These are phyloP conservation scores for Nemania abortiva DNA, from an alignment of 2,329 filamentous ascomycete genomes.

Conservation along the genomic window DNA sequence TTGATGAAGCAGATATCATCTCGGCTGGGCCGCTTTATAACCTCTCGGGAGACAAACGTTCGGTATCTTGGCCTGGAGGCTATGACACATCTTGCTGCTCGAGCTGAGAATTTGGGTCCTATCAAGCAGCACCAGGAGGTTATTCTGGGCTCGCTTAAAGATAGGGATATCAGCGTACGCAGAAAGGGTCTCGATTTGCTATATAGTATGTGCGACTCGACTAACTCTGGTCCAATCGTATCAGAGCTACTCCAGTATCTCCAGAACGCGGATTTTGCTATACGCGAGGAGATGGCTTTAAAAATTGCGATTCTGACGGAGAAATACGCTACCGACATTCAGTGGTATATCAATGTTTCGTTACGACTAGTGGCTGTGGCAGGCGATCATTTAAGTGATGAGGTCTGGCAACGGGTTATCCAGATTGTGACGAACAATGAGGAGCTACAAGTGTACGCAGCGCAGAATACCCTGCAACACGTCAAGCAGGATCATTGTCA, in stretches of 20 bases:
- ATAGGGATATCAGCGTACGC: slow-evolving; percentile 96
- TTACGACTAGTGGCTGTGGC: slow-evolving; percentile 94
- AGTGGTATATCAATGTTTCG: slow-evolving; percentile 99
- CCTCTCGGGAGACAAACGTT: slow-evolving; percentile 96
- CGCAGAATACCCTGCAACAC: slow-evolving; percentile 92
- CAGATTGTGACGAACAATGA: slow-evolving; percentile 99
- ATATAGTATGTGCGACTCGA: slow-evolving; percentile 99
- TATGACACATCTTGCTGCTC: slow-evolving; percentile 96
- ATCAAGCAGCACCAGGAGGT: slow-evolving; percentile 99
- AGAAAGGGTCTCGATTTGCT: slow-evolving; percentile 94
- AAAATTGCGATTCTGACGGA: slow-evolving; percentile 99
- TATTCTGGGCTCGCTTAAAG: slow-evolving; percentile 92
- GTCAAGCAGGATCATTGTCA: slow-evolving; percentile 94
- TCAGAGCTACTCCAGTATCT: slow-evolving; percentile 93
- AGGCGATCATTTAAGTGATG: slow-evolving; percentile 97
- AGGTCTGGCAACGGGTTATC: slow-evolving; percentile 98
- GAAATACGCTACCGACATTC: slow-evolving; percentile 97
- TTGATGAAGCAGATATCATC: slow-evolving; percentile 97
- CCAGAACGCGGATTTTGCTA: slow-evolving; percentile 96
- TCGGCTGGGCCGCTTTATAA: slow-evolving; percentile 92
- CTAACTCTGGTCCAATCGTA: slow-evolving; percentile 94
- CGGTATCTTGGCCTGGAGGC: slow-evolving; percentile 95
- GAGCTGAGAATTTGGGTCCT: slow-evolving; percentile 92
- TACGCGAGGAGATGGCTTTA: slow-evolving; percentile 98
- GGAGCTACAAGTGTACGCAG: slow-evolving; percentile 95